Evolutionary conservation across 345 rosid genomes (phyloP).

Genomic region (Eucalyptus camaldulensis): DNA sequence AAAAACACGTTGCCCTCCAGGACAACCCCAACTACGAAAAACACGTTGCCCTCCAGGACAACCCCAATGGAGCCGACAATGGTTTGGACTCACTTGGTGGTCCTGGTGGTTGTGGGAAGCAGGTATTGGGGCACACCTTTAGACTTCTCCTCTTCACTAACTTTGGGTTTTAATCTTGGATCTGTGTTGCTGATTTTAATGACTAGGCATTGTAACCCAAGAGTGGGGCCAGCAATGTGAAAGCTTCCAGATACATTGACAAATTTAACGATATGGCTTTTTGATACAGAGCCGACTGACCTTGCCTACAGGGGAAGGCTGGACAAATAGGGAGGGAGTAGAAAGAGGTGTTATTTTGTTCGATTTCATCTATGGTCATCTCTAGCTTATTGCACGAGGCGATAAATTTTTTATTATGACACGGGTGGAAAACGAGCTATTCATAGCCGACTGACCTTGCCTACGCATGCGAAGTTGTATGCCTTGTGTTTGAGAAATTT

Average conservation of each 20-base stretch:
- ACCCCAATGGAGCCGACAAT: neutral
- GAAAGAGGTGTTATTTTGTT: neutral
- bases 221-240: too few species aligned
- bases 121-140: neutral
- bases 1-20: neutral
- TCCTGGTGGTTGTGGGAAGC: neutral
- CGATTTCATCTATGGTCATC: neutral
- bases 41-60: neutral
- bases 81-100: neutral
- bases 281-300: neutral
- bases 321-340: neutral
- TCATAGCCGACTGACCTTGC: neutral
- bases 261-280: neutral
- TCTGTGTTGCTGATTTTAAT: too few species aligned
- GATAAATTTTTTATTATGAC: neutral
- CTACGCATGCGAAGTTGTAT: neutral
- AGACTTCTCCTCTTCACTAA: neutral
- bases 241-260: neutral
- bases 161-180: too few species aligned
- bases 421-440: accelerated
- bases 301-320: neutral
- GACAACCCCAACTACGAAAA: neutral
- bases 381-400: neutral
- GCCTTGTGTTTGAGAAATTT: neutral
- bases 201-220: too few species aligned